Base-by-base conservation (phyloP, 192 early-diverging fungal genomes). In the Oehlia diaphana region DNA sequence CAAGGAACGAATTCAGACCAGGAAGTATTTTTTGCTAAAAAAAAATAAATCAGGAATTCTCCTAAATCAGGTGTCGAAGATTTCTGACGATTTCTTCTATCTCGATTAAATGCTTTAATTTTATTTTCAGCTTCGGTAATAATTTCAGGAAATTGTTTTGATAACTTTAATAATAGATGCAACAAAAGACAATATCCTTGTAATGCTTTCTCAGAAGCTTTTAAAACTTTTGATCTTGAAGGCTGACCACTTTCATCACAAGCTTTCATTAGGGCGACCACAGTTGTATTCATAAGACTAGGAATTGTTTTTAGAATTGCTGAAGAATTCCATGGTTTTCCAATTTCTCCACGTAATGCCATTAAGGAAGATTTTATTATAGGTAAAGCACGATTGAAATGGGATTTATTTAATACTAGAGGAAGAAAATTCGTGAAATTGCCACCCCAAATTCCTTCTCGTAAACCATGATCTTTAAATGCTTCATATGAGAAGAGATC, bases 151-250 rank as follows among this genome's bases (percentile, higher is more conserved):
- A n/a, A 71, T 42, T 44, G 4, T 44, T 71, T 44, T 16, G 33
- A 21, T n/a, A 71, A 23, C 9, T 21, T 71, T 12, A 39, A 39
- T 42, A 71, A 71, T n/a, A 71, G n/a, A 21, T 71, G 69, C 4
- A 71, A 35, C 39, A 71, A 71, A 39, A 71, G 37, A 71, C 69
- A 71, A 44, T 71, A 71, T n/a, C 69, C 69, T 71, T 71, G 69
- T 44, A 71, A 71, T 42, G 69, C 69, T 71, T 71, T 73, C 28
- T 50, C 71, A 26, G 39, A 50, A n/a, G 71, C 71, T 73, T 73
- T 47, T 19, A 73, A 26, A 14, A 73, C 49, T 19, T 67, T 67
- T 50, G n/a, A 39, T 23, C 44, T 26, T 16, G 12, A 4, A 10
- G 19, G 12, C 16, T n/a, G 39, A 0, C 70, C 13, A 44, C 12